A percentile compares a stretch with the other conserved stretches of the same genome.
These are phyloP conservation scores for Lipomyces kockii DNA, from an alignment of 805 yeast species.

Conservation along the genomic window DNA sequence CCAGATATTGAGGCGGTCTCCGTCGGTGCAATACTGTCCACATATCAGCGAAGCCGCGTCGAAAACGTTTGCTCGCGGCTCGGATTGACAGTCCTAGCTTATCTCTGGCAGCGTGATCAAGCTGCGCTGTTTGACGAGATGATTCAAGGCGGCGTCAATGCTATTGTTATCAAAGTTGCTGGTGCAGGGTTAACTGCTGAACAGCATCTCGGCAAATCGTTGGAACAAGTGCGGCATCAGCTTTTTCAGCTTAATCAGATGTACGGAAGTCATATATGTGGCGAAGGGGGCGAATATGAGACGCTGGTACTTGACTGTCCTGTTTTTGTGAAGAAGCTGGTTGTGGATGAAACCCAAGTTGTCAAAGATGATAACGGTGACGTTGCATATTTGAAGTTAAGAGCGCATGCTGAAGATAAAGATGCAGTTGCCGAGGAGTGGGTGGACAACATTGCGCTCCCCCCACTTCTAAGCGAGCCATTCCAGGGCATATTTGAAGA, in stretches of 20 bases:
- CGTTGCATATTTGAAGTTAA: constrained; percentile 67
- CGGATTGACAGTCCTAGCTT: constrained; percentile 71
- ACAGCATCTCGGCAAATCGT: constrained; percentile 67
- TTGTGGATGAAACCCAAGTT: constrained; percentile 50
- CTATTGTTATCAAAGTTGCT: constrained; percentile 88
- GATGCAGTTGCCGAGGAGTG: constrained; percentile 13
- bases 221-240: constrained; percentile 64
- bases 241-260: constrained; percentile 57
- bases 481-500: constrained; percentile 39
- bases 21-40: constrained; percentile 94
- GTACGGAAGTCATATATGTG: constrained; percentile 91
- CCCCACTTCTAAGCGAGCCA: constrained; percentile 43
- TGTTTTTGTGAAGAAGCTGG: constrained; percentile 59
- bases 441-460: constrained; percentile 24
- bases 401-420: constrained; percentile 54
- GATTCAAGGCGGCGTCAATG: constrained; percentile 70
- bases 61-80: constrained; percentile 84
- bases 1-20: constrained; percentile 86
- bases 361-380: constrained; percentile 52
- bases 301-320: constrained; percentile 91
- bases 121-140: constrained; percentile 79
- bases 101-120: constrained; percentile 90
- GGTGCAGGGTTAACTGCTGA: constrained; percentile 74
- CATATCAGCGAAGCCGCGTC: constrained; percentile 93
- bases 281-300: constrained; percentile 99